These are phyloP conservation scores for Backusella australiensis DNA, from an alignment of 192 early-diverging fungal genomes.

Conservation along the genomic window DNA sequence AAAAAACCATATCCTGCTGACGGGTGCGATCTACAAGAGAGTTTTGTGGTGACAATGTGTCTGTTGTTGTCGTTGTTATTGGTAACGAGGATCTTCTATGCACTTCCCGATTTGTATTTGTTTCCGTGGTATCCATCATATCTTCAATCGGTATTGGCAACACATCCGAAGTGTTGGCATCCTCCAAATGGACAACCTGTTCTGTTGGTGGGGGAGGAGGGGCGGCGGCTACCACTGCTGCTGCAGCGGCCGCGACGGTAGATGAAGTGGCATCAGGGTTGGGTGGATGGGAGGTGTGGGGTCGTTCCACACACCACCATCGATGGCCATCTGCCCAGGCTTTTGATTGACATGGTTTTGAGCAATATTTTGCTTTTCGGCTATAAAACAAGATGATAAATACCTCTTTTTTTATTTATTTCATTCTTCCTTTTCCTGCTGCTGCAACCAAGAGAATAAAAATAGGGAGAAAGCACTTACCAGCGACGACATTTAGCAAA, in stretches of 20 bases:
- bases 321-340: constrained; percentile 80
- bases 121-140: neutral
- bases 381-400: constrained; percentile 12
- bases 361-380: constrained; percentile 86
- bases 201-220: constrained; percentile 27
- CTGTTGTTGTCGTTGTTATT: neutral
- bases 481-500: constrained; percentile 88
- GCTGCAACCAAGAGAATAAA: neutral
- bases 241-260: constrained; percentile 24
- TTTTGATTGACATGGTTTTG: constrained; percentile 69
- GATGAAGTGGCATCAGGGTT: constrained; percentile 25
- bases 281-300: constrained; percentile 22
- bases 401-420: neutral
- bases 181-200: constrained; percentile 28
- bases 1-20: constrained; percentile 17
- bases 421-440: neutral
- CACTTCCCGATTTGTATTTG: neutral
- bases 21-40: constrained; percentile 13
- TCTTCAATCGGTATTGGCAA: constrained; percentile 20
- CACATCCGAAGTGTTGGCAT: constrained; percentile 18
- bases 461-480: constrained; percentile 20
- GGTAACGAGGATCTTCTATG: constrained; percentile 14
- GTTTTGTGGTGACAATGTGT: neutral
- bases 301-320: constrained; percentile 73
- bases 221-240: constrained; percentile 19